These are phyloP conservation scores for Oryza glumipatula DNA, from an alignment of 176 grass and related monocot genomes.

Conservation along the genomic window DNA sequence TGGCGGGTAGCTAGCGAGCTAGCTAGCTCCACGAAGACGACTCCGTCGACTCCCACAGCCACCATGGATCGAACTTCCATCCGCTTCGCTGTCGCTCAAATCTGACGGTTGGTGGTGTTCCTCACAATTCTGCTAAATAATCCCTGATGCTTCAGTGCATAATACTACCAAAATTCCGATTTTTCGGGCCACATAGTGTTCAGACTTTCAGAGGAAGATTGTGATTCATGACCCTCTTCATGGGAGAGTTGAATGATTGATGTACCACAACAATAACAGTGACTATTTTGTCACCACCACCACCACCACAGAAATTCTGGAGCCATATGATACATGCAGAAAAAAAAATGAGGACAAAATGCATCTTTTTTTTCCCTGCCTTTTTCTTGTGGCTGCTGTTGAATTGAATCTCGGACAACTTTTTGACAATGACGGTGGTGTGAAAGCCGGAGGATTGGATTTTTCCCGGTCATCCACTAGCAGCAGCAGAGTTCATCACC, in stretches of 20 bases:
- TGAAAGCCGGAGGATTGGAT: slow-evolving; percentile 18
- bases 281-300: not conserved
- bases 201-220: not conserved
- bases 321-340: not conserved
- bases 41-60: not conserved
- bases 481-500: slow-evolving; percentile 19
- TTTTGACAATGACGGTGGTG: slow-evolving; percentile 7
- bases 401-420: slow-evolving; percentile 9
- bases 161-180: not conserved
- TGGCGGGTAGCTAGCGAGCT: slow-evolving; percentile 56
- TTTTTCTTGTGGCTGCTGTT: slow-evolving; percentile 29
- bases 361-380: not conserved
- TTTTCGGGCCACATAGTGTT: not conserved
- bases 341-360: slow-evolving; percentile 47
- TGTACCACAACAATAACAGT: slow-evolving; percentile 11
- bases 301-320: not conserved
- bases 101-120: not conserved
- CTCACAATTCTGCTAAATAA: slow-evolving; percentile 28
- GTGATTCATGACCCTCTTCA: not conserved
- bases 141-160: slow-evolving; percentile 8
- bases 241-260: slow-evolving; percentile 15
- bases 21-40: not conserved
- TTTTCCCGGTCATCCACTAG: slow-evolving; percentile 31
- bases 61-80: not conserved
- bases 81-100: not conserved